phyloP scores from a whole-genome alignment of 2,329 filamentous ascomycete species.

The Beauveria medogensis region DNA sequence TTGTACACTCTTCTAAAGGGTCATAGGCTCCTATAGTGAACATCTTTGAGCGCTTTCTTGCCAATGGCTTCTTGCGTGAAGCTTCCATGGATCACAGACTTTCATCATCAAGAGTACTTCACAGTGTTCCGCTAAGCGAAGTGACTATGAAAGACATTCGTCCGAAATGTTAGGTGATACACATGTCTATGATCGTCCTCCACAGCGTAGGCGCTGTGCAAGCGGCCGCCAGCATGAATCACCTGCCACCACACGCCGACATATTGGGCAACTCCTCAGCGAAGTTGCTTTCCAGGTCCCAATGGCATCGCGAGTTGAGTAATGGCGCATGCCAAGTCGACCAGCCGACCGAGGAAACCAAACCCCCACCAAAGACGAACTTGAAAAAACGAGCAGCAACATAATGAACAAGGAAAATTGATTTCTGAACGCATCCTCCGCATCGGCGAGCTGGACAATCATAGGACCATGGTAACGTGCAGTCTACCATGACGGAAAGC shows the following conservation, averaged over 20 bases:
- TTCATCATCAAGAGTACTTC: neutral
- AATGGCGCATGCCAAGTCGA: neutral
- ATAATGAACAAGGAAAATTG: constrained; percentile 17
- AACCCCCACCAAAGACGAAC: constrained; percentile 15
- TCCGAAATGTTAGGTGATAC: neutral
- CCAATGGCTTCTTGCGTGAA: neutral
- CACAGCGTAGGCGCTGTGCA: neutral
- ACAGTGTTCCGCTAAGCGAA: neutral
- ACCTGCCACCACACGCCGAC: neutral
- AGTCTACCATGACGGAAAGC: constrained; percentile 4
- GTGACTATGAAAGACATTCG: neutral
- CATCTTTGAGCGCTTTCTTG: neutral
- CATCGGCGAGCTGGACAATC: constrained; percentile 1
- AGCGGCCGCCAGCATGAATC: neutral
- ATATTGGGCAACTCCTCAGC: neutral
- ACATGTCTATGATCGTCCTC: neutral
- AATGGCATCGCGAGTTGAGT: neutral
- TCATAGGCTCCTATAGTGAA: neutral
- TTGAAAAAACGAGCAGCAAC: constrained; percentile 20
- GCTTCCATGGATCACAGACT: neutral
- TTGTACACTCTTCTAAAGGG: neutral
- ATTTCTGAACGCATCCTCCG: constrained; percentile 1
- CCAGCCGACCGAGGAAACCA: constrained; percentile 14
- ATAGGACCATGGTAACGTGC: neutral
- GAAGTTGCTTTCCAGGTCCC: neutral